Conservation (phyloP, 2,329 filamentous ascomycete genomes). For the Monosporascus cannonballus region DNA sequence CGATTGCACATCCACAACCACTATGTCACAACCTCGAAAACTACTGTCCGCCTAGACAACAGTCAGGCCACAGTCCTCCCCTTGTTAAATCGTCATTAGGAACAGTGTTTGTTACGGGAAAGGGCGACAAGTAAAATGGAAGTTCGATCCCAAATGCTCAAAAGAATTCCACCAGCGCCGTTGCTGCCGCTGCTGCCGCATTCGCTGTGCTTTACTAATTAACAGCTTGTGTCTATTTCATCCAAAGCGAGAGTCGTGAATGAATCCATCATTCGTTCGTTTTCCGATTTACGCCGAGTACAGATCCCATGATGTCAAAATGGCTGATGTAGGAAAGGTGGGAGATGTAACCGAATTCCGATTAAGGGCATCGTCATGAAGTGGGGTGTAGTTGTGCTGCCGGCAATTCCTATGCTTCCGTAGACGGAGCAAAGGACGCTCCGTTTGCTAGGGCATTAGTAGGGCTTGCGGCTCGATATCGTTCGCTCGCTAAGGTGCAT, state of each 20-base stretch:
- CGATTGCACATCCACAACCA: not conserved
- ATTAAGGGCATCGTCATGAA: constrained; percentile 5
- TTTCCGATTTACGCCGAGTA: constrained; percentile 18
- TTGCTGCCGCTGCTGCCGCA: constrained; percentile 6
- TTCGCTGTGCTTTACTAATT: constrained; percentile 27
- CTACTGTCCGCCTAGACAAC: not conserved
- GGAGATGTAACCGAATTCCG: constrained; percentile 2
- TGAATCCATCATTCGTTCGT: constrained; percentile 18
- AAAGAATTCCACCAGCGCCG: constrained; percentile 24
- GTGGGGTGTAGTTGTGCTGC: not conserved
- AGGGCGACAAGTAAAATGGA: constrained; percentile 19
- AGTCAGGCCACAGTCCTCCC: not conserved
- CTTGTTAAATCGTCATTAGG: not conserved
- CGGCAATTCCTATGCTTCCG: not conserved
- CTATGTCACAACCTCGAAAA: not conserved
- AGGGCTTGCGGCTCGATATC: not conserved
- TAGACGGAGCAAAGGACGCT: not conserved
- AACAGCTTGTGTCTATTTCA: constrained; percentile 27
- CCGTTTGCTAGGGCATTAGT: not conserved
- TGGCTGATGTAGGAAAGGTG: constrained; percentile 6
- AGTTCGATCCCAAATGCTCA: constrained; percentile 26
- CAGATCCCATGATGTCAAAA: constrained; percentile 11
- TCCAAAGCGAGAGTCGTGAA: constrained; percentile 29
- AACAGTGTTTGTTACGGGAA: constrained; percentile 12
- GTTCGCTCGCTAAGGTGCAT: not conserved